A percentile compares a stretch with the other conserved stretches of the same genome.
phyloP scores from a whole-genome alignment of 2,329 filamentous ascomycete genomes.

The Penicillium sp. region DNA sequence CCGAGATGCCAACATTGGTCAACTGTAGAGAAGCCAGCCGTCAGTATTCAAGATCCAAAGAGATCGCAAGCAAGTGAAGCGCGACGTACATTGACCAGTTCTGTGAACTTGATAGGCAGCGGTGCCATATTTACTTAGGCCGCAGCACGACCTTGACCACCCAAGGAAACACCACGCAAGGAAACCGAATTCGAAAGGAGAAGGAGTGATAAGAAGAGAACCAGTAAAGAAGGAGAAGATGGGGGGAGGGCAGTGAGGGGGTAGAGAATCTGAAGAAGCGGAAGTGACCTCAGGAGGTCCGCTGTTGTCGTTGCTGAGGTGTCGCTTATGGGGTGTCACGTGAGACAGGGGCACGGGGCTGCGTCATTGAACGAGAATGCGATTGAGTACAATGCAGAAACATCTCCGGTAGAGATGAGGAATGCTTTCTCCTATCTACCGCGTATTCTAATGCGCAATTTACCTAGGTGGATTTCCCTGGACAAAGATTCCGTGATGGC shows the following conservation, averaged over 20 bases:
- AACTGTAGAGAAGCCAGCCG: conserved; percentile 42
- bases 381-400: neutral
- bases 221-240: conserved; percentile 21
- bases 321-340: conserved; percentile 40
- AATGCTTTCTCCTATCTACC: neutral
- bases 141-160: conserved; percentile 44
- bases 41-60: conserved; percentile 34
- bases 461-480: neutral
- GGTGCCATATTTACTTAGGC: conserved; percentile 54
- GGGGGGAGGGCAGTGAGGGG: conserved; percentile 18
- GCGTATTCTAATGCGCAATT: too few relatives aligned
- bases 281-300: conserved; percentile 44
- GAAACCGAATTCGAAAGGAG: conserved; percentile 24
- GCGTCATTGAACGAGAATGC: conserved; percentile 3
- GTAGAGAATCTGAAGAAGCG: conserved; percentile 30
- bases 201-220: conserved; percentile 6
- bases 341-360: conserved; percentile 25
- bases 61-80: conserved; percentile 19
- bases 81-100: conserved; percentile 72
- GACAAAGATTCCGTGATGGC: neutral
- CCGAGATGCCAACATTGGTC: conserved; percentile 54
- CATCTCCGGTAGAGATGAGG: too few relatives aligned
- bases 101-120: conserved; percentile 89
- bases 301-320: conserved; percentile 41
- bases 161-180: conserved; percentile 40